Evolutionary conservation across 2,329 filamentous ascomycete species (phyloP), one percentile per base, ranked within the genome.

Genomic region (Cyphellophora europaea): DNA sequence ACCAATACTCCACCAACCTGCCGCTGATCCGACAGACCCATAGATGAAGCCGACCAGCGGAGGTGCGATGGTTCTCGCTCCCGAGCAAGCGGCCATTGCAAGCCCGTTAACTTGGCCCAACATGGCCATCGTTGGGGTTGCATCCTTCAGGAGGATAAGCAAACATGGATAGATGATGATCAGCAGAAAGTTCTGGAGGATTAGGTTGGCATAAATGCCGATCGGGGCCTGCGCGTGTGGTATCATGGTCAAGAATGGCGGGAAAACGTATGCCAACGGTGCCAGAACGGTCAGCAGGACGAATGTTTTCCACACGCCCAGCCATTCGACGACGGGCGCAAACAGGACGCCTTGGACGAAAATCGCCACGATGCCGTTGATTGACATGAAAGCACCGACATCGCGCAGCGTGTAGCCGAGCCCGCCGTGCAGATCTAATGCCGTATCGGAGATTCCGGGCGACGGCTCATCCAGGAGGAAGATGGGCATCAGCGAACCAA

Each of bases 111-210:
- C 71, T 47, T 69, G 76, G 34, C 77, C 77, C 27, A 80, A 59
- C 6, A 75, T 67, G 23, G 61, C 62, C 6, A 64, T 57, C 19
- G 62, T 66, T 2, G 76, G 74, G 1, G 73, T 77, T 2, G 75
- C 73, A 49, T 80, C 72, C 56, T 80, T 81, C 63, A 81, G 71
- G 17, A 80, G 62, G 47, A 81, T 80, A 29, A 81, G 62, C 21
- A 81, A 64, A 4, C 79, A 63, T 2, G 77, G 77, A 49, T 79
- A 81, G 14, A 78, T 61, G 35, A 76, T 63, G 48, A 80, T 79
- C 27, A 71, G 71, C 21, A 78, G 61, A 8, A 78, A 49, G 48
- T 79, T 79, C 35, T 76, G 69, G 23, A 80, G 52, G 0, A 68
- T 56, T 39, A 78, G 58, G 49, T 68, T 73, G 3, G 38, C 31